Base-by-base conservation (phyloP, 1,284 basidiomycete genomes). In the Rhodofomes roseus region DNA sequence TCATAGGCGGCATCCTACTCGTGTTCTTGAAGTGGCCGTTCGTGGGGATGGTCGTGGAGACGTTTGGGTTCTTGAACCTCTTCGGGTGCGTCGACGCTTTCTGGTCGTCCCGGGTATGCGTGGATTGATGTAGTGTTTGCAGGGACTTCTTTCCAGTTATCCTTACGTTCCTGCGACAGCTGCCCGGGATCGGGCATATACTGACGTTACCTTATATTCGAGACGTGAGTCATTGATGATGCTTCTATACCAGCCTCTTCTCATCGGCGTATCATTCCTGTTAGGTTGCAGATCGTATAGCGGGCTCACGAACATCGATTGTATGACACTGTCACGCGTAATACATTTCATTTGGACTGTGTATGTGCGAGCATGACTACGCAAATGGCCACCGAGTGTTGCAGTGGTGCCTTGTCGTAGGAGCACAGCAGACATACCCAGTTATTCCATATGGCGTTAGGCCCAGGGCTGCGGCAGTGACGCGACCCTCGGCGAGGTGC, bases 91-190 rank as follows among this genome's bases (percentile, higher is more conserved):
- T 80, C 25, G 5, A 29, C 50, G 40, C 29, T 16, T 46, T 6
- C 22, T 39, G 31, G 29, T 39, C 2, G 11, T 37, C 1, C 23
- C 2, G 14, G 25, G 23, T 29, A 18, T 14, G 5, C 7, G 3
- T 39, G 41, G 41, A 58, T 29, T 6, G 27, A 20, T 16, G 25
- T 9, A 12, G 4, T 12, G 9, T 41, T 9, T 56, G 60, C 76
- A 99, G 96, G 53, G 96, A 98, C 76, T 99, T 99, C 82, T 99
- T 99, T 86, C 97, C 97, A 5, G 96, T 98, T 60, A 93, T 99
- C 60, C 81, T 99, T 60, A 96, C 93, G 52, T 98, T 99, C 81
- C 77, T 99, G 65, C 83, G 97, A 64, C 97, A 99, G 77, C 75
- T 98, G 59, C 97, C 97, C 1, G 85, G 98, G 66, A 85, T 99